These are phyloP conservation scores for Citrus glauca DNA, from an alignment of 345 rosid genomes.

Conservation along the genomic window DNA sequence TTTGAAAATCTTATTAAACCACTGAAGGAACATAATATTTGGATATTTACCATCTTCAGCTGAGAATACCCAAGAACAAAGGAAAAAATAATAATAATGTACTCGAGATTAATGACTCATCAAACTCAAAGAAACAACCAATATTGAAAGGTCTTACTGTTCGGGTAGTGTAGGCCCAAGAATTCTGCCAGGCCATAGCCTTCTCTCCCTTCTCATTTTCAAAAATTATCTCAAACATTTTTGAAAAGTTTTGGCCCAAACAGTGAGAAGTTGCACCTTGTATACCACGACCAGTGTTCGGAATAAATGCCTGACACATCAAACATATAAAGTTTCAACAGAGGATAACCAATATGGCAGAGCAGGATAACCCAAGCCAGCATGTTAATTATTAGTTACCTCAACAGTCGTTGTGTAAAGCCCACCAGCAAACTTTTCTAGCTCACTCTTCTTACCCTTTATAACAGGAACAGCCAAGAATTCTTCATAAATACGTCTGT, in stretches of 20 bases:
- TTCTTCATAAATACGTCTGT: slow-evolving; percentile 84
- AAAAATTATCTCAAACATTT: slow-evolving; percentile 89
- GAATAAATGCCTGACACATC: slow-evolving; percentile 79
- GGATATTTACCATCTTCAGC: background rate
- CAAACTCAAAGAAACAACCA: background rate
- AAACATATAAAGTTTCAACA: background rate
- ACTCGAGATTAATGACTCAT: background rate
- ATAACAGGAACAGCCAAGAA: slow-evolving; percentile 86
- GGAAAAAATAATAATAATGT: background rate
- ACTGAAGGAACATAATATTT: background rate
- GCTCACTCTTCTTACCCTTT: slow-evolving; percentile 94
- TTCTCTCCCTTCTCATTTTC: slow-evolving; percentile 93
- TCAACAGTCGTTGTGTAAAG: slow-evolving; percentile 95
- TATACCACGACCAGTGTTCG: slow-evolving; percentile 92
- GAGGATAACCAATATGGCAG: no score
- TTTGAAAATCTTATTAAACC: background rate
- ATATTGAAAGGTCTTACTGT: slow-evolving; percentile 38
- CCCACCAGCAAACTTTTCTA: slow-evolving; percentile 98
- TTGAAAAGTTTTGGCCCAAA: slow-evolving; percentile 93
- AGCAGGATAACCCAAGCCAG: no score
- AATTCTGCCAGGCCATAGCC: slow-evolving; percentile 96
- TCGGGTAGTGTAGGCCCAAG: slow-evolving; percentile 97
- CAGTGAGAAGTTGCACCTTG: slow-evolving; percentile 99
- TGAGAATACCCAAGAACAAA: background rate
- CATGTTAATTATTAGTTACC: slow-evolving; percentile 32